Percentiles rank a stretch among this genome's conserved stretches.
phyloP scores from a whole-genome alignment of 495 filamentous ascomycete genomes.

The Penicillium atrosanguineum region DNA sequence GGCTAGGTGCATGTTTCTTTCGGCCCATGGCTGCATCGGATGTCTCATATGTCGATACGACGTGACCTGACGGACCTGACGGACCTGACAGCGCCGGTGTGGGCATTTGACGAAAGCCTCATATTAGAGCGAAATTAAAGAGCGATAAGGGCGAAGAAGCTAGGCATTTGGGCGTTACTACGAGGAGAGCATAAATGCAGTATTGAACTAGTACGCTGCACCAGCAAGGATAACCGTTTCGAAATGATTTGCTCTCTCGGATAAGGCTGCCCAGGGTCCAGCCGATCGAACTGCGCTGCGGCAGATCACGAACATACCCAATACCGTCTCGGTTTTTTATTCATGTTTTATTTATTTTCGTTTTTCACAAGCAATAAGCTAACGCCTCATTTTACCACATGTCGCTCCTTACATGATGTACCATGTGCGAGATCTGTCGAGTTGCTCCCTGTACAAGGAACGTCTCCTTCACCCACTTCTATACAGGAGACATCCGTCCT shows the following conservation, averaged over 20 bases:
- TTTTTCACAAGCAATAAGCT: background rate
- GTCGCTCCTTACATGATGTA: conserved; percentile 22
- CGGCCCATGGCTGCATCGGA: conserved; percentile 26
- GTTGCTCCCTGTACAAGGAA: conserved; percentile 6
- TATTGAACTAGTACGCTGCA: conserved; percentile 5
- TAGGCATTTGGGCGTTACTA: too few relatives aligned
- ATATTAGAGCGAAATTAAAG: background rate
- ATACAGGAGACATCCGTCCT: conserved; percentile 5
- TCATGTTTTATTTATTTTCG: background rate
- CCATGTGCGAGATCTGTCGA: conserved; percentile 25
- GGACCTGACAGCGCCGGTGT: too few relatives aligned
- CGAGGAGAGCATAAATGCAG: background rate
- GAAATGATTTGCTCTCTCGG: conserved; percentile 6
- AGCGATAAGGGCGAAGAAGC: background rate
- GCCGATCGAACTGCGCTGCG: conserved; percentile 3
- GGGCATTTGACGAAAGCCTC: background rate
- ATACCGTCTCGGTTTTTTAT: background rate
- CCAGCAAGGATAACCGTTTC: conserved; percentile 1
- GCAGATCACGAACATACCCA: conserved; percentile 2
- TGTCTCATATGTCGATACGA: conserved; percentile 34
- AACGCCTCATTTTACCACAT: conserved; percentile 10
- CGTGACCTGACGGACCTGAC: conserved; percentile 2
- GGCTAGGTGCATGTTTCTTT: conserved; percentile 3
- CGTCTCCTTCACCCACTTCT: conserved; percentile 3
- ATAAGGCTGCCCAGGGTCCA: conserved; percentile 14